phyloP scores from a whole-genome alignment of 2,329 filamentous ascomycete genomes.

The Diaporthe aspalathi region DNA sequence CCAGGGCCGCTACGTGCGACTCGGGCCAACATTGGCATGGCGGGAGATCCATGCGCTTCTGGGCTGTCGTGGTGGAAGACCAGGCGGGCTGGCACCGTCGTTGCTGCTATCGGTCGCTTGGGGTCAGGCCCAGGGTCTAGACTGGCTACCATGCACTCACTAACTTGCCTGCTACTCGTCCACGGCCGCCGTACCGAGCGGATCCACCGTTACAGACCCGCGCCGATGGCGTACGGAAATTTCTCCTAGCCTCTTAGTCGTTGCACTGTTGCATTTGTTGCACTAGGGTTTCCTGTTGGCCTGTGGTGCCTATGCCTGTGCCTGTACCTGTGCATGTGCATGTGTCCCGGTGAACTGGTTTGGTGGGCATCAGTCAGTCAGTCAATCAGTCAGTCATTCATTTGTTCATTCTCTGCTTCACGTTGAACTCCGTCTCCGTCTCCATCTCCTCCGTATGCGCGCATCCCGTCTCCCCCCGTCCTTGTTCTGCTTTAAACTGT shows the following conservation, averaged over 20 bases:
- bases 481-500: not conserved
- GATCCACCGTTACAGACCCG: conserved; percentile 18
- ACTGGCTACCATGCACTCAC: not conserved
- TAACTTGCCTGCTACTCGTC: not conserved
- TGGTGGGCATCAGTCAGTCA: too few relatives aligned
- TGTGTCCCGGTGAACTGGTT: too few relatives aligned
- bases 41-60: conserved; percentile 17
- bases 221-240: not conserved
- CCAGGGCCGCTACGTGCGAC: conserved; percentile 2
- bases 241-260: conserved; percentile 5
- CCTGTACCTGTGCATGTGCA: not conserved
- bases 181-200: not conserved
- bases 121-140: not conserved
- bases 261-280: conserved; percentile 1
- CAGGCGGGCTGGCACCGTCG: not conserved
- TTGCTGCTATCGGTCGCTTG: not conserved
- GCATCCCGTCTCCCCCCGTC: not conserved
- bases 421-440: not conserved
- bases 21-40: conserved; percentile 8
- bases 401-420: not conserved
- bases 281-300: conserved; percentile 19
- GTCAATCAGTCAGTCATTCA: too few relatives aligned
- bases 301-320: not conserved
- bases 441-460: not conserved
- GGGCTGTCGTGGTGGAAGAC: not conserved